Evolutionary conservation across 805 yeast species (phyloP), one percentile per base, ranked within the genome.

Genomic region (Lipomyces anomalus): DNA sequence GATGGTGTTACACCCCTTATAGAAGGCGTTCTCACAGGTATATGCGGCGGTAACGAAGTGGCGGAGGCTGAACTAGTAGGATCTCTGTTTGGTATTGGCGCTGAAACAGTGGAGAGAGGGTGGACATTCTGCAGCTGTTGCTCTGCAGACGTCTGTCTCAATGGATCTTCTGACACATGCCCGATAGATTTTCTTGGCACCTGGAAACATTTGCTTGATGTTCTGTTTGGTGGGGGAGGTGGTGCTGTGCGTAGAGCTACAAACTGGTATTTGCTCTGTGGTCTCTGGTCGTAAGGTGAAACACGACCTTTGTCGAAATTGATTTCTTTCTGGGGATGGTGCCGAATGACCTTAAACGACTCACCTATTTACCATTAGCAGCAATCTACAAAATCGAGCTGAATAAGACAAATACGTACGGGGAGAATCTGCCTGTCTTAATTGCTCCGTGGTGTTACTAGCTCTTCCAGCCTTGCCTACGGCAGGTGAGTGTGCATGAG

Each of bases 251-350:
- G 67, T 47, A 72, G 75, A 0, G 95, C 92, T 6, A 83, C 77
- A 20, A 84, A 67, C 45, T 69, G 26, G 21, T 21, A 5, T 34
- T 43, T 13, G 32, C 40, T 33, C 30, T 37, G 22, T 26, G 30
- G 22, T 28, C 24, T 42, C 17, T 35, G 43, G 4, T 56, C 78
- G 57, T 75, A 84, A 1, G 95, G 94, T 0, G 95, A 81, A 38
- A 77, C 78, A 36, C 95, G 67, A 42, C 87, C 71, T 55, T 82
- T 78, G 57, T 86, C 92, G 59, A 86, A 86, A 62, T 88, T 88
- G 49, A 85, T 85, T 57, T 84, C 95, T 24, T 57, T 52, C 28
- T 74, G 69, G n/a, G 75, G 78, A 21, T 77, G 75, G 6, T 72
- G 73, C 26, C 89, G 66, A 6, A 86, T 73, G 1, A 86, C 80